Evolutionary conservation across 2,329 filamentous ascomycete species (phyloP), one percentile per base, ranked within the genome.

Genomic region (Talaromyces sp.): DNA sequence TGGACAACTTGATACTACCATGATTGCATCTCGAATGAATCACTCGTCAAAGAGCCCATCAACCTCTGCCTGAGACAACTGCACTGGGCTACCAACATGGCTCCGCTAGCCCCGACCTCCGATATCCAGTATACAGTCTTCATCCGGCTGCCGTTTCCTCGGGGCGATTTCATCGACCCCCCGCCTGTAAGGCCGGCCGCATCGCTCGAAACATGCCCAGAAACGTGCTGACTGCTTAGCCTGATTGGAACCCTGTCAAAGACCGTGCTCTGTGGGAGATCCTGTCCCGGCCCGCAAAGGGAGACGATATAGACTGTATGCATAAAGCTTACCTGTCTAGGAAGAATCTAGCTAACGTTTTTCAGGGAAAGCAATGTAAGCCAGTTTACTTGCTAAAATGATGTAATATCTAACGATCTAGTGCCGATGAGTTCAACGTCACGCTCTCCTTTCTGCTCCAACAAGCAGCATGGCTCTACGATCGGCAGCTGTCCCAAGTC

Each of bases 381-480:
- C 53, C 21, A 24, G 19, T 26, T 13, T 19, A 7, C 49, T 1
- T 1, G 21, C 2, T 21, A 29, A 8, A 6, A 29, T 32, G n/a
- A 46, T 46, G 9, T 2, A 6, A 19, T 21, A 8, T 14, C n/a
- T 38, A 10, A 19, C 49, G 29, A 50, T 66, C 9, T 66, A 89
- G 89, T 70, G 91, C 90, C 53, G 81, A 84, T 57, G 82, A 85
- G 52, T 96, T 97, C 75, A 84, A 93, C 64, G 93, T 97, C 21
- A 89, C 90, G 27, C 86, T 96, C 61, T 84, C 91, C 46, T 98
- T 98, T 70, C 83, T 99, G 32, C 84, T 97, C 17, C 91, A 96
- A 72, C 92, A 99, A 76, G 92, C 92, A 64, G 92, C 91, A 74
- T 96, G 92, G 84, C 84, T 98, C 6, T 96, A 95, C 70, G 93